Evolutionary conservation across 2,329 filamentous ascomycete species (phyloP).

Genomic region (Alternaria viburni): DNA sequence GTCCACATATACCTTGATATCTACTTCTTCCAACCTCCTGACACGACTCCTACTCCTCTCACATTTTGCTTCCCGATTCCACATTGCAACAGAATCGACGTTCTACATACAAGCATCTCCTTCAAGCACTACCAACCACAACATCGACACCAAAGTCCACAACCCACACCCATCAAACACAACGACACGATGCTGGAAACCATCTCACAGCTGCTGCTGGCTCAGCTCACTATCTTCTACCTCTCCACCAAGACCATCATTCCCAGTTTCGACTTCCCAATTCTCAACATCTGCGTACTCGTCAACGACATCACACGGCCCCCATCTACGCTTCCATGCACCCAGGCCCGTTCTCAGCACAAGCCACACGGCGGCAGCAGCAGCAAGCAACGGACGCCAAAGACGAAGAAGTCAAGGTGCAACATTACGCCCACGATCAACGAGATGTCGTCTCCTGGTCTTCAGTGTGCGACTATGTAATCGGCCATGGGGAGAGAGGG

Average conservation of each 20-base stretch:
- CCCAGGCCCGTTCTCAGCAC: no score
- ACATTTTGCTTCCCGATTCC: background rate
- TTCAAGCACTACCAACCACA: background rate
- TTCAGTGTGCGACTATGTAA: background rate
- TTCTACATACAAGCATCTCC: background rate
- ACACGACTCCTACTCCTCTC: background rate
- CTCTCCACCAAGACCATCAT: background rate
- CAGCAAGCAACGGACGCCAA: background rate
- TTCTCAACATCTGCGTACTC: background rate
- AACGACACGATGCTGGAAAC: background rate
- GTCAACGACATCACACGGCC: background rate
- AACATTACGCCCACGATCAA: background rate
- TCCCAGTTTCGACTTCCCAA: background rate
- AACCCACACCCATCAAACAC: background rate
- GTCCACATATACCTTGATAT: background rate
- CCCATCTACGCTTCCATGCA: background rate
- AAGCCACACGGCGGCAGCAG: background rate
- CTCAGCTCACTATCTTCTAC: background rate
- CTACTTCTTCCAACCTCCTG: background rate
- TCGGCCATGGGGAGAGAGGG: no score
- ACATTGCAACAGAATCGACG: background rate
- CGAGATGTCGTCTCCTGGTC: background rate
- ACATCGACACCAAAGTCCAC: background rate
- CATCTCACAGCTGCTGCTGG: background rate
- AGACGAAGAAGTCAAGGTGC: background rate